Percentiles rank a stretch among this genome's conserved stretches.
These are phyloP conservation scores for Nepenthes mirabilis DNA, from an alignment of 148 eudicot genomes.

Conservation along the genomic window DNA sequence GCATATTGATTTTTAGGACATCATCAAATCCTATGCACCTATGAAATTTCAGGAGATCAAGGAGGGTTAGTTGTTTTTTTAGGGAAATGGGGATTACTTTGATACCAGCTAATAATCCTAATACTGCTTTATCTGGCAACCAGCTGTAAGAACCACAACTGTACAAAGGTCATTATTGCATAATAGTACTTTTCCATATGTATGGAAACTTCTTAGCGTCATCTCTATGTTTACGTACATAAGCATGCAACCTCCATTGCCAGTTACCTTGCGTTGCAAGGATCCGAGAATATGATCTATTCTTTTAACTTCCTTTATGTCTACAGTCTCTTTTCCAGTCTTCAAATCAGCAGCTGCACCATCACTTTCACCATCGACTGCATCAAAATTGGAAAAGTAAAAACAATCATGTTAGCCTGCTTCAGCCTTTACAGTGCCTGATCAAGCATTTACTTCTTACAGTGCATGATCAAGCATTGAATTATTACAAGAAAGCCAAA, in stretches of 20 bases:
- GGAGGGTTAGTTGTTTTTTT: no score
- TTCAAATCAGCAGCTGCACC: conserved; percentile 32
- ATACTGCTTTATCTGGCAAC: no score
- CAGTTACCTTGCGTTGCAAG: conserved; percentile 74
- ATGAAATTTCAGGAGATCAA: no score
- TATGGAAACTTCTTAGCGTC: not conserved
- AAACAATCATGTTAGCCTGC: not conserved
- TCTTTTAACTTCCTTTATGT: conserved; percentile 66
- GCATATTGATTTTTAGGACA: no score
- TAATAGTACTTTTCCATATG: not conserved
- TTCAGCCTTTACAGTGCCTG: not conserved
- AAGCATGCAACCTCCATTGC: not conserved
- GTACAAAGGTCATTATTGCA: not conserved
- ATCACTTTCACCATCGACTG: conserved; percentile 56
- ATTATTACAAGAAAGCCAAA: not conserved
- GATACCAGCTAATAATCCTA: no score
- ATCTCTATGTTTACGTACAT: not conserved
- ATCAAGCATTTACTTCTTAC: not conserved
- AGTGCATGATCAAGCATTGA: no score
- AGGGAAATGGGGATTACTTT: no score
- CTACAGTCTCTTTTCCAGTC: conserved; percentile 51
- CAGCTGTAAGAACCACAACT: no score
- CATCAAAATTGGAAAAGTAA: conserved; percentile 6
- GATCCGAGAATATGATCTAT: conserved; percentile 69
- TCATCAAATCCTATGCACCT: no score